Base-by-base conservation (phyloP, 2,329 filamentous ascomycete genomes). In the Nigrograna mackinnonii region DNA sequence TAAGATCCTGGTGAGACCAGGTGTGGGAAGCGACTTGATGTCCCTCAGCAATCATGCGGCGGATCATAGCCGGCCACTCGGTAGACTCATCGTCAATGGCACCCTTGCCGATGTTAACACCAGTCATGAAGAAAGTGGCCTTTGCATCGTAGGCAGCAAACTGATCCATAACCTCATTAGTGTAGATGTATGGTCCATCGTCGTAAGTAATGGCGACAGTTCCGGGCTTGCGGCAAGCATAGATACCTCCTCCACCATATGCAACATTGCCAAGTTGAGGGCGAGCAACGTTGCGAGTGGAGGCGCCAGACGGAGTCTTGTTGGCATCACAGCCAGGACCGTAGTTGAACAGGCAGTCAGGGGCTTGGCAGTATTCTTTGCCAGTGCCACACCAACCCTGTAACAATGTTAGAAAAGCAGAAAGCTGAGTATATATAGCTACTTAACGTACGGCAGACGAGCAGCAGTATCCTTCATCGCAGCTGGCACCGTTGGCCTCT, bases 161-260 rank as follows among this genome's bases (percentile, higher is more conserved):
- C 39, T 81, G 72, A 52, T 85, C 77, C 6, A 87, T 73, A 5
- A 87, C 73, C 42, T 80, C 74, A 21, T 70, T 68, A 1, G 84
- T 87, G 62, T 84, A 86, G 21, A 75, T 68, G 50, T 80, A 66
- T 19, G 84, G 84, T 0, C 84, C 84, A 58, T 87, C 84, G 54
- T 87, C 84, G 49, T 79, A 87, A 0, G 83, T 87, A 40, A 87
- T 68, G 12, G 84, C 84, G 49, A 87, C 77, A 4, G 79, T 80
- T 39, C 82, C 80, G 2, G 76, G 70, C 13, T 54, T 55, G 26
- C 62, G 62, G 54, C 80, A 83, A 43, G 73, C 67, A 48, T 79
- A 80, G 44, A 86, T 79, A n/a, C 78, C 77, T 2, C 60, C 72
- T 22, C 77, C 72, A 18, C 82, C 83, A 43, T 85, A 84, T 0